A percentile compares a stretch with the other conserved stretches of the same genome.
Evolutionary conservation across 2,329 filamentous ascomycete species (phyloP).

Genomic region (Mycosphaerella sp.): DNA sequence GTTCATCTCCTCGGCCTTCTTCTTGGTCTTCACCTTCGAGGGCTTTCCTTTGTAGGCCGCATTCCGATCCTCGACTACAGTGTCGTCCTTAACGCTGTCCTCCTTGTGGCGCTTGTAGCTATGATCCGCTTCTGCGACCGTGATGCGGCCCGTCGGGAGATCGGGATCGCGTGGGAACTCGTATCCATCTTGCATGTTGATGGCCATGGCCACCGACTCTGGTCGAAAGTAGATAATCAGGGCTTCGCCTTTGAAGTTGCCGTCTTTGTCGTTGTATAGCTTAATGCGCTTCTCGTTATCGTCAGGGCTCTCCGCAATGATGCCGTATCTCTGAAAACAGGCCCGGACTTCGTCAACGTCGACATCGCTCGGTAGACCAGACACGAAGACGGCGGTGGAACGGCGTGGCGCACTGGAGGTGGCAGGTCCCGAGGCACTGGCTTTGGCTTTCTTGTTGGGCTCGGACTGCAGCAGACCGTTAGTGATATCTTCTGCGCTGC

Average conservation of each 20-base stretch:
- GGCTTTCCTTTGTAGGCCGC: conserved; percentile 34
- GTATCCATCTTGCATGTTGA: conserved; percentile 72
- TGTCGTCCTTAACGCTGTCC: conserved; percentile 43
- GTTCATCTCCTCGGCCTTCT: conserved; percentile 82
- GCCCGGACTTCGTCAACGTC: conserved; percentile 74
- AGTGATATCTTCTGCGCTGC: background rate
- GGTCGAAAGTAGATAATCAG: conserved; percentile 89
- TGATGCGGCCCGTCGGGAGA: conserved; percentile 43
- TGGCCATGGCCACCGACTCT: conserved; percentile 81
- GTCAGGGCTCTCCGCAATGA: conserved; percentile 92
- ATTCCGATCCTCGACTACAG: conserved; percentile 30
- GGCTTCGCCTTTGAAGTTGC: conserved; percentile 87
- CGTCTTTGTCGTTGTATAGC: conserved; percentile 75
- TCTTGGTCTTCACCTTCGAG: conserved; percentile 68
- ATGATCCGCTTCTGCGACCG: conserved; percentile 73
- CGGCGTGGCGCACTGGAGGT: conserved; percentile 38
- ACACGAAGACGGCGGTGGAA: conserved; percentile 91
- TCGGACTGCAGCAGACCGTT: conserved; percentile 6
- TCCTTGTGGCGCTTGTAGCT: conserved; percentile 88
- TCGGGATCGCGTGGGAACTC: conserved; percentile 64
- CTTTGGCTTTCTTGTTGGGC: conserved; percentile 18
- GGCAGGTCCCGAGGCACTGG: conserved; percentile 10
- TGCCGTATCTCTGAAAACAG: conserved; percentile 79
- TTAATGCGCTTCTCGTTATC: conserved; percentile 84
- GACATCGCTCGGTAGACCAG: conserved; percentile 73